A percentile compares a stretch with the other conserved stretches of the same genome.
phyloP scores from a whole-genome alignment of 495 filamentous ascomycete genomes.

The Xylaria bambusicola region DNA sequence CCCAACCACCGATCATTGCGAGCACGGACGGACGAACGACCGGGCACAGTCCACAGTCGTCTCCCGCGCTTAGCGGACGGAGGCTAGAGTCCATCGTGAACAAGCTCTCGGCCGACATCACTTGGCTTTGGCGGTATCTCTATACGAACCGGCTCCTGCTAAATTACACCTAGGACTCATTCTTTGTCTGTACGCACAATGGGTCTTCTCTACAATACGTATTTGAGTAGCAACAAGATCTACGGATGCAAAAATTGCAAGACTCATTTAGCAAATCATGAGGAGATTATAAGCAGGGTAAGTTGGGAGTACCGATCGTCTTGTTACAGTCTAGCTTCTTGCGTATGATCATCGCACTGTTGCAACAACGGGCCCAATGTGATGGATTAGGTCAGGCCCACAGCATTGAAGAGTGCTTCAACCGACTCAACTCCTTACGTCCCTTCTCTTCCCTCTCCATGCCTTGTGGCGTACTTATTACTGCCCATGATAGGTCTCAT shows the following conservation, averaged over 20 bases:
- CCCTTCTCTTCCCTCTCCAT: no score
- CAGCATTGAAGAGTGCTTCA: no score
- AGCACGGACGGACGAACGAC: no score
- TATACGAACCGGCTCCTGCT: not conserved
- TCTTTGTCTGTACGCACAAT: slow-evolving; percentile 47
- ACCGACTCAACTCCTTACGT: no score
- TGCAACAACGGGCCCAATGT: not conserved
- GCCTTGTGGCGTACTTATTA: no score
- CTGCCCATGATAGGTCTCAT: no score
- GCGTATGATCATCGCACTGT: no score
- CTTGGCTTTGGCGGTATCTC: no score
- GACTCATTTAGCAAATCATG: slow-evolving; percentile 89
- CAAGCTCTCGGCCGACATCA: not conserved
- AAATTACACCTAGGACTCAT: not conserved
- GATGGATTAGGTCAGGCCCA: no score
- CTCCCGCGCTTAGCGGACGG: not conserved
- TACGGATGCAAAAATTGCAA: slow-evolving; percentile 97
- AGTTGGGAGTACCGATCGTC: slow-evolving; percentile 26
- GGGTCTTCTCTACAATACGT: slow-evolving; percentile 95
- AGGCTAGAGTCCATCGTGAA: not conserved
- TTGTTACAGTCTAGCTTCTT: not conserved
- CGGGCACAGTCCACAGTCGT: no score
- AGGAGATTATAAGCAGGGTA: slow-evolving; percentile 94
- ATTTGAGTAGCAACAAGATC: slow-evolving; percentile 85
- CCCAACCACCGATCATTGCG: no score